Evolutionary conservation across 2,329 filamentous ascomycete species (phyloP).

Genomic region (Cercospora zeina): DNA sequence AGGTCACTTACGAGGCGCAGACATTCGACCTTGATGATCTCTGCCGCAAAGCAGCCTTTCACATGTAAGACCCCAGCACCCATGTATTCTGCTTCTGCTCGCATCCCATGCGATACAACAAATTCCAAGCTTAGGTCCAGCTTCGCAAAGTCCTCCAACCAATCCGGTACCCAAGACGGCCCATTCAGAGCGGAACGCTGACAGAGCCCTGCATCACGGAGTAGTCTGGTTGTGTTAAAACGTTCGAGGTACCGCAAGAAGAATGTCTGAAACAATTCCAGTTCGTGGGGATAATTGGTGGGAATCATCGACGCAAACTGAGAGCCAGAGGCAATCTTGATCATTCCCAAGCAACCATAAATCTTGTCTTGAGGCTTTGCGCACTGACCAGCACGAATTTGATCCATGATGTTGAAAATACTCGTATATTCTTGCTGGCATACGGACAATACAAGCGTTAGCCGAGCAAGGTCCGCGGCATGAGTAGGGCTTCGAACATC

Average conservation of each 20-base stretch:
- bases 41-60: slow-evolving; percentile 10
- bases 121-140: slow-evolving; percentile 12
- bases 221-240: slow-evolving; percentile 8
- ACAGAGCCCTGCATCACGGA: slow-evolving; percentile 14
- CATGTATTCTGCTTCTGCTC: slow-evolving; percentile 2
- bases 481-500: slow-evolving; percentile 5
- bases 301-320: slow-evolving; percentile 11
- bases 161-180: slow-evolving; percentile 21
- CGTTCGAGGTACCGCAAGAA: slow-evolving; percentile 10
- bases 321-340: neutral
- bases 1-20: slow-evolving; percentile 1
- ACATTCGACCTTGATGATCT: neutral
- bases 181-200: slow-evolving; percentile 13
- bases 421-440: slow-evolving; percentile 7
- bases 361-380: slow-evolving; percentile 18
- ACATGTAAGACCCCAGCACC: slow-evolving; percentile 4
- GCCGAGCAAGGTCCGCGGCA: neutral
- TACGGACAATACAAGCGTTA: slow-evolving; percentile 8
- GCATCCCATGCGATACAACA: slow-evolving; percentile 15
- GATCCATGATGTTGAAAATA: slow-evolving; percentile 10
- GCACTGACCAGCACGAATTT: slow-evolving; percentile 9
- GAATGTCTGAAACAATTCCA: slow-evolving; percentile 13
- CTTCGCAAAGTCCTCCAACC: neutral
- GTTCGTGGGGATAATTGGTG: slow-evolving; percentile 1
- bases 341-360: slow-evolving; percentile 19